A percentile compares a stretch with the other conserved stretches of the same genome.
phyloP scores from a whole-genome alignment of 2,329 filamentous ascomycete genomes.

The Microsporum audouinii region DNA sequence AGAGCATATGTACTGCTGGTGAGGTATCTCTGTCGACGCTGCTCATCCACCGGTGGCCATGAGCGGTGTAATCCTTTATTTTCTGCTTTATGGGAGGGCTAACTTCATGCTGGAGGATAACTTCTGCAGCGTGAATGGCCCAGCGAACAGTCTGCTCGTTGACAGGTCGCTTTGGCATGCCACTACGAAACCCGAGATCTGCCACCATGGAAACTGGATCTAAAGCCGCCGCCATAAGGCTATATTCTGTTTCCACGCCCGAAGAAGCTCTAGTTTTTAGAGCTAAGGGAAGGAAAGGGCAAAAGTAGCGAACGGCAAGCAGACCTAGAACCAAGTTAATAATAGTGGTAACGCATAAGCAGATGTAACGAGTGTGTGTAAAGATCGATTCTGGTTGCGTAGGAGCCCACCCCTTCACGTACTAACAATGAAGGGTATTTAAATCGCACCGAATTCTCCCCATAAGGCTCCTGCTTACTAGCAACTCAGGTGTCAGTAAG shows the following conservation, averaged over 20 bases:
- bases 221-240: neutral
- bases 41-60: neutral
- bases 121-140: neutral
- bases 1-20: neutral
- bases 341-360: no score
- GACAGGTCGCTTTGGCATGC: neutral
- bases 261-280: no score
- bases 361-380: no score
- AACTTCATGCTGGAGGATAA: neutral
- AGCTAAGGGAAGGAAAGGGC: no score
- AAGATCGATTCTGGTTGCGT: neutral
- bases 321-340: no score
- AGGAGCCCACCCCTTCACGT: neutral
- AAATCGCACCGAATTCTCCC: neutral
- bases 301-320: no score
- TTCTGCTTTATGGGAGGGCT: neutral
- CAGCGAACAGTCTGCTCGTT: neutral
- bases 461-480: neutral
- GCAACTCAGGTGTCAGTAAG: neutral
- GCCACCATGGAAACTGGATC: neutral
- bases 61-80: neutral
- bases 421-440: neutral
- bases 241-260: no score
- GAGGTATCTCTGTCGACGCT: neutral
- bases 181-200: neutral